Conservation (phyloP, 768 basidiomycete species). For the Lactifluus volemus region DNA sequence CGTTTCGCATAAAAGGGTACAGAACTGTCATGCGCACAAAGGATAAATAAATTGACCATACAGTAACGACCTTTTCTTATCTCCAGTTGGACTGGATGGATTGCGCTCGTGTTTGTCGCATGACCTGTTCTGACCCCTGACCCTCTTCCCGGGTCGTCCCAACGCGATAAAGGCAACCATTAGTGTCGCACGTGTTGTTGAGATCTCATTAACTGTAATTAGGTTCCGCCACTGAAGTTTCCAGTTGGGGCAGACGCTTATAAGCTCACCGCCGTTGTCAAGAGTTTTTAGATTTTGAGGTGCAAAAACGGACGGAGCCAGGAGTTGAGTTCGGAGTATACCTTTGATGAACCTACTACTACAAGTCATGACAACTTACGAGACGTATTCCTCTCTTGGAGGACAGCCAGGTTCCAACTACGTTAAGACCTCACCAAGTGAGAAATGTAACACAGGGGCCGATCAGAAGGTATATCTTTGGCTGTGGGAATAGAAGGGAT, state of each 20-base stretch:
- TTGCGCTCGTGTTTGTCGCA: not conserved
- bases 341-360: not conserved
- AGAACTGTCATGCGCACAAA: too few relatives aligned
- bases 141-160: not conserved
- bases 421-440: not conserved
- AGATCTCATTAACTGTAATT: too few relatives aligned
- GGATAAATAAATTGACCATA: too few relatives aligned
- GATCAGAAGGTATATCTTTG: conserved; percentile 9
- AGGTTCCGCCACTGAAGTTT: too few relatives aligned
- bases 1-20: not conserved
- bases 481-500: conserved; percentile 2
- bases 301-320: too few relatives aligned
- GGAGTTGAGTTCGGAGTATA: too few relatives aligned
- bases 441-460: not conserved
- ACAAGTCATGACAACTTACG: not conserved
- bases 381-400: not conserved
- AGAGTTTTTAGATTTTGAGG: too few relatives aligned
- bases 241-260: too few relatives aligned
- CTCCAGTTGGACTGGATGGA: not conserved
- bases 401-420: not conserved
- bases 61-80: not conserved
- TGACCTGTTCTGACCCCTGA: not conserved
- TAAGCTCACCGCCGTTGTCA: too few relatives aligned
- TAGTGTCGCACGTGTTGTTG: too few relatives aligned
- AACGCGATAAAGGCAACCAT: not conserved